phyloP scores from a whole-genome alignment of 768 basidiomycete genomes.

The Omphalotus guepiniiformis region DNA sequence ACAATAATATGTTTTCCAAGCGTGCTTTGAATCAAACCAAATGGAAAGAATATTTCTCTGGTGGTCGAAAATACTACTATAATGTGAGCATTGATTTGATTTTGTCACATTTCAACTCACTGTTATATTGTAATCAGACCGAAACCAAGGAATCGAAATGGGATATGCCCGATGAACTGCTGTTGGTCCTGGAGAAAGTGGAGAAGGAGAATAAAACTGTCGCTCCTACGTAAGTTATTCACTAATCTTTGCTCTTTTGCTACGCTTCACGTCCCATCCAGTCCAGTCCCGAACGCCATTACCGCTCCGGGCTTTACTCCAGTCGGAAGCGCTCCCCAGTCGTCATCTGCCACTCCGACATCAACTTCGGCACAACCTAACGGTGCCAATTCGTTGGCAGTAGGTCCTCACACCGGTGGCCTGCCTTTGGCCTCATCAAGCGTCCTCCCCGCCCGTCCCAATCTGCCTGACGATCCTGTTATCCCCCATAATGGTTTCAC shows the following conservation, averaged over 20 bases:
- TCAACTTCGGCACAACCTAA: slow-evolving; percentile 37
- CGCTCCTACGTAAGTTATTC: slow-evolving; percentile 17
- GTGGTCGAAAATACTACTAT: slow-evolving; percentile 88
- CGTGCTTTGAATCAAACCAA: slow-evolving; percentile 83
- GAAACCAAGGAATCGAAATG: slow-evolving; percentile 93
- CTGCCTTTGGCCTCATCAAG: slow-evolving; percentile 59
- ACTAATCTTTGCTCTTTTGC: neutral
- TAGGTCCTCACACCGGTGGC: slow-evolving; percentile 47
- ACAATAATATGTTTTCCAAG: slow-evolving; percentile 42
- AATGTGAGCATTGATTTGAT: slow-evolving; percentile 47
- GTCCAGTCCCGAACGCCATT: slow-evolving; percentile 9
- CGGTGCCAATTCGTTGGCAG: slow-evolving; percentile 43
- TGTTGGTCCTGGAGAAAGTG: slow-evolving; percentile 79
- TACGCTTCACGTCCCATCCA: neutral
- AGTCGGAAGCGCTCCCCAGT: slow-evolving; percentile 38
- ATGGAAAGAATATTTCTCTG: slow-evolving; percentile 97
- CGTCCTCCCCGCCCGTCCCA: slow-evolving; percentile 68
- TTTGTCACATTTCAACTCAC: neutral
- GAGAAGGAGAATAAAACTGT: slow-evolving; percentile 66
- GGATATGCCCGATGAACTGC: slow-evolving; percentile 94
- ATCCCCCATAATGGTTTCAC: slow-evolving; percentile 88
- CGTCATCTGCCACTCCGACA: slow-evolving; percentile 38
- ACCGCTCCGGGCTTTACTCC: slow-evolving; percentile 41
- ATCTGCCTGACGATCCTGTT: slow-evolving; percentile 80
- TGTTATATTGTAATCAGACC: slow-evolving; percentile 40